These are phyloP conservation scores for Whalleya microplaca DNA, from an alignment of 2,329 filamentous ascomycete species.

Conservation along the genomic window DNA sequence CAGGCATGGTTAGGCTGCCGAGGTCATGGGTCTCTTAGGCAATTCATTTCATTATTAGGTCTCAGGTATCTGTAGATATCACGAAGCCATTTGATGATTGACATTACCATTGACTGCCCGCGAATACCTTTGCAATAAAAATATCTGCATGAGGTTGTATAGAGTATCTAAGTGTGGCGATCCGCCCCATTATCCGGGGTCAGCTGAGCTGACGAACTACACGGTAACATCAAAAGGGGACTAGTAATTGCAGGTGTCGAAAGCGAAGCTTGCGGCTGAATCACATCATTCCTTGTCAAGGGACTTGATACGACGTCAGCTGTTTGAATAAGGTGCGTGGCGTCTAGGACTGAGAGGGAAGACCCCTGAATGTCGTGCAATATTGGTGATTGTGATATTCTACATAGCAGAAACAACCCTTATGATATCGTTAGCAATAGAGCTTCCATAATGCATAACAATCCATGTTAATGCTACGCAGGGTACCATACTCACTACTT, in stretches of 20 bases:
- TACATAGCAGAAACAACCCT: neutral
- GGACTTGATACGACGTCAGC: neutral
- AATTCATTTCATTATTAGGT: neutral
- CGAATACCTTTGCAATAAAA: neutral
- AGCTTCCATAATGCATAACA: neutral
- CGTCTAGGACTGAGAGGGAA: neutral
- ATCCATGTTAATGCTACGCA: neutral
- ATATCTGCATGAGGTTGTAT: neutral
- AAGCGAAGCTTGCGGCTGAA: neutral
- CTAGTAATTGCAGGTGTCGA: neutral
- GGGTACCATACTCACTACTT: neutral
- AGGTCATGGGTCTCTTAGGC: neutral
- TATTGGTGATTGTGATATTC: neutral
- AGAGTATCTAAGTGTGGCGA: neutral
- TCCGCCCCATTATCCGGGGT: neutral
- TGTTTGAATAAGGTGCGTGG: neutral
- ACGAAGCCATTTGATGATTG: neutral
- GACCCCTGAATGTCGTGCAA: neutral
- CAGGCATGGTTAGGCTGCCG: neutral
- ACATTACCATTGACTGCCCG: too few species aligned
- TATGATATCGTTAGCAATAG: neutral
- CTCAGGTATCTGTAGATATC: neutral
- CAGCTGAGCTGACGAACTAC: neutral
- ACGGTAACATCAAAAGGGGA: neutral
- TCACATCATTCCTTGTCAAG: neutral